Base-by-base conservation (phyloP, 306 rosid genomes). In the Dryas octopetala region DNA sequence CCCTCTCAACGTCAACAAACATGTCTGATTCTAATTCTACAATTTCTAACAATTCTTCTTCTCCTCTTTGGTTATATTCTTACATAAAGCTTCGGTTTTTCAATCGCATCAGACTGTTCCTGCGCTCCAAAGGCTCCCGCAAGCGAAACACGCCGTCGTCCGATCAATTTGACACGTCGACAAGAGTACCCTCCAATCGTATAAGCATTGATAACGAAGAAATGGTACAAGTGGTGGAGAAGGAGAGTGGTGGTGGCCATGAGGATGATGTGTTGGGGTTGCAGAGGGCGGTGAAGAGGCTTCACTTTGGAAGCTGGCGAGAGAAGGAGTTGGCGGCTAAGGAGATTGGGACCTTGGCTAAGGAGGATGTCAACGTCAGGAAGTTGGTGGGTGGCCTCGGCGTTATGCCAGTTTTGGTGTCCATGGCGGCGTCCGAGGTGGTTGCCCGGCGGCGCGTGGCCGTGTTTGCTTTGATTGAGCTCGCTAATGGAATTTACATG, bases 301-400 rank as follows among this genome's bases (percentile, higher is more conserved):
- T 96, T 79, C 96, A 96, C 86, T 96, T 96, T 28, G 99, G 99
- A 44, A 83, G 81, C 78, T 88, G 91, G 90, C 89, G 86, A 79
- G 97, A 92, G 91, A 96, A 88, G 73, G 97, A 90, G 78, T 48
- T 61, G 51, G 95, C 97, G 44, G 93, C 96, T 3, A 70, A 73
- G 68, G 93, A 85, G 88, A 90, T 96, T 82, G 87, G 72, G 51
- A 80, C 71, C 68, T 78, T 92, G 60, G 90, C 91, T 10, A 90
- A 79, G 79, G 87, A 92, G 73, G 92, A 90, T 71, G 74, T 85
- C 2, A 89, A 84, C 86, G 75, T 82, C 7, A 90, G 84, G 62
- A 96, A 89, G 81, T 75, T 88, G 80, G 89, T 92, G 66, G 91
- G 88, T 28, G 96, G 87, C 83, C 89, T 96, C 7, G 91, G 97